Conservation (phyloP, 805 yeast genomes). For the Isabelozyma pseudorhagii region DNA sequence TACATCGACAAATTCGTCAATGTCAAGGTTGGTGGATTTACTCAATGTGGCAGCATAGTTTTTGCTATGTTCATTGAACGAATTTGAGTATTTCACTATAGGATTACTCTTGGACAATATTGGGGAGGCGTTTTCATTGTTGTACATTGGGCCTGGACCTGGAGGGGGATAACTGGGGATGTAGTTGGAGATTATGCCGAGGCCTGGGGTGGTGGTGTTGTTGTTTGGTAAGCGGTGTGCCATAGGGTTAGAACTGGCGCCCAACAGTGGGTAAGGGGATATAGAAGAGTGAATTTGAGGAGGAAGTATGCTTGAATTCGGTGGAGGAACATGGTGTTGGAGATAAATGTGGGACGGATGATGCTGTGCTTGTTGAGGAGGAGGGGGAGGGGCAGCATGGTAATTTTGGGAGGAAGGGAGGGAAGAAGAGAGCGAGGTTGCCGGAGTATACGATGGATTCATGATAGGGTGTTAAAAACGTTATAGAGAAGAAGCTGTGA, state of each 20-base stretch:
- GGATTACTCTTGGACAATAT: background rate
- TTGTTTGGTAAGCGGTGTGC: background rate
- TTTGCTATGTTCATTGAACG: background rate
- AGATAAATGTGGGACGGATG: background rate
- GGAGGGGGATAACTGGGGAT: background rate
- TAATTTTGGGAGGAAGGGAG: background rate
- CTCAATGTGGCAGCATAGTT: constrained; percentile 1
- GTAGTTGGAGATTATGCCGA: background rate
- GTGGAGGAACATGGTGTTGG: background rate
- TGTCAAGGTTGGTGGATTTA: constrained; percentile 4
- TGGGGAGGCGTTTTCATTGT: background rate
- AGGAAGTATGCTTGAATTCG: background rate
- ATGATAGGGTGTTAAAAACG: background rate
- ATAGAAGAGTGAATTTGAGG: background rate
- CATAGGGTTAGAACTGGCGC: background rate
- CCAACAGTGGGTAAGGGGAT: background rate
- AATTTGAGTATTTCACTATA: background rate
- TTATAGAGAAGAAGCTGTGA: too few species aligned
- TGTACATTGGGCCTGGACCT: background rate
- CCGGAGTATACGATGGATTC: background rate
- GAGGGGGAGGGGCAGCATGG: background rate
- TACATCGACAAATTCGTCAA: constrained; percentile 24
- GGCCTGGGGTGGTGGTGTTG: background rate
- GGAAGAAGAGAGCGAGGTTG: background rate
- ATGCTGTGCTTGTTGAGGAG: background rate